phyloP scores from a whole-genome alignment of 2,329 filamentous ascomycete species.

The Calonectria ilicicola region DNA sequence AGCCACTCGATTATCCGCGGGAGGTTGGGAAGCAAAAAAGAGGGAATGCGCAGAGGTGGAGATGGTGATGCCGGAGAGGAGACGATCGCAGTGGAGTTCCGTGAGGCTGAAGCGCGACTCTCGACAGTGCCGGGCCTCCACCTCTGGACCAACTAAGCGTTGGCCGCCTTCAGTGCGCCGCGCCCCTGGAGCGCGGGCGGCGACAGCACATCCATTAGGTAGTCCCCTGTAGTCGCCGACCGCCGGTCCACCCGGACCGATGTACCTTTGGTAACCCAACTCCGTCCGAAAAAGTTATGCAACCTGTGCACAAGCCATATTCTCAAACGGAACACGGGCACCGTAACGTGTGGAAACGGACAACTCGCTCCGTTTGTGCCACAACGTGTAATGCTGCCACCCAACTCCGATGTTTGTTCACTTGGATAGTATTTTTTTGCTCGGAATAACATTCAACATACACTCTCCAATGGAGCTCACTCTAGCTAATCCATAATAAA shows the following conservation, averaged over 20 bases:
- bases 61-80: slow-evolving; percentile 11
- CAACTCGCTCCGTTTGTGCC: not conserved
- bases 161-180: not conserved
- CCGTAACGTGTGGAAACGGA: slow-evolving; percentile 3
- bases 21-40: not conserved
- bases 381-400: not conserved
- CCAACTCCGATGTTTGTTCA: not conserved
- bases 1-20: not conserved
- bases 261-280: slow-evolving; percentile 9
- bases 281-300: not conserved
- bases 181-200: not conserved
- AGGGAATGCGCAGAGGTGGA: not conserved
- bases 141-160: not conserved
- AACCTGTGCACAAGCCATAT: not conserved
- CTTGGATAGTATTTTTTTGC: not conserved
- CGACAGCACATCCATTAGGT: not conserved
- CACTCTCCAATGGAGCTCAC: not conserved
- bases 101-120: slow-evolving; percentile 18
- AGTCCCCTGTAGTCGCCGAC: not conserved
- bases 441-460: not conserved
- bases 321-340: not conserved
- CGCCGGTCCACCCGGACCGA: not conserved
- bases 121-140: not conserved
- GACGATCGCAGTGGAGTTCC: not conserved
- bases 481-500: not conserved